Evolutionary conservation across 441 rosid genomes (phyloP).

Genomic region (Viola pubescens): DNA sequence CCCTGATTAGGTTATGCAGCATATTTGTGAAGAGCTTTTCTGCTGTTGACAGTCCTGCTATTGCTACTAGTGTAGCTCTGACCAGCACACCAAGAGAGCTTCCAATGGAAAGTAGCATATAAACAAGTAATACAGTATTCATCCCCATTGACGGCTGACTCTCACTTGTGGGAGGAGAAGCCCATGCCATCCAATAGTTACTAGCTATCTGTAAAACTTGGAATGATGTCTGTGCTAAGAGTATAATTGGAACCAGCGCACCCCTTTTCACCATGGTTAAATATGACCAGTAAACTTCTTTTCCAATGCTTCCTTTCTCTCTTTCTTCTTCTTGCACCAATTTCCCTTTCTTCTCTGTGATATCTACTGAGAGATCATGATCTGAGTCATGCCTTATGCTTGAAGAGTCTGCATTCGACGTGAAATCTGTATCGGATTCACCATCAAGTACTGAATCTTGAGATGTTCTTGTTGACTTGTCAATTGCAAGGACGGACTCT

Average conservation of each 20-base stretch:
- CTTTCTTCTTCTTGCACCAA: conserved; percentile 92
- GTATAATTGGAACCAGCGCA: conserved; percentile 62
- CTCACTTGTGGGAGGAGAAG: conserved; percentile 64
- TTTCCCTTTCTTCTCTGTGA: conserved; percentile 58
- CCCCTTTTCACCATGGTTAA: conserved; percentile 74
- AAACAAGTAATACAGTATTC: conserved; percentile 60
- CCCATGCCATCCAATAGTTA: conserved; percentile 99
- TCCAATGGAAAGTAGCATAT: conserved; percentile 57
- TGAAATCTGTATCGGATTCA: conserved; percentile 31
- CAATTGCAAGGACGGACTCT: conserved; percentile 57
- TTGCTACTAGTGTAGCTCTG: conserved; percentile 58
- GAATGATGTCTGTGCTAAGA: conserved; percentile 83
- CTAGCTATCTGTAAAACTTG: conserved; percentile 82
- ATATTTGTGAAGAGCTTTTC: conserved; percentile 74
- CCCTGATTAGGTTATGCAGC: conserved; percentile 64
- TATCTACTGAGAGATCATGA: conserved; percentile 47
- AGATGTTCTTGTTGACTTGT: conserved; percentile 45
- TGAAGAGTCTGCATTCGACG: conserved; percentile 32
- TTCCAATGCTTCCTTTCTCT: conserved; percentile 91
- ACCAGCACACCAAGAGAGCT: conserved; percentile 70
- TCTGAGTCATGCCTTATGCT: conserved; percentile 42
- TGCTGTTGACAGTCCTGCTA: conserved; percentile 74
- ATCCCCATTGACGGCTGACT: conserved; percentile 41
- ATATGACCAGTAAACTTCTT: conserved; percentile 83
- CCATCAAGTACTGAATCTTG: conserved; percentile 30